Conservation (phyloP, 2,329 filamentous ascomycete genomes). For the Colletotrichum cordylinicola region DNA sequence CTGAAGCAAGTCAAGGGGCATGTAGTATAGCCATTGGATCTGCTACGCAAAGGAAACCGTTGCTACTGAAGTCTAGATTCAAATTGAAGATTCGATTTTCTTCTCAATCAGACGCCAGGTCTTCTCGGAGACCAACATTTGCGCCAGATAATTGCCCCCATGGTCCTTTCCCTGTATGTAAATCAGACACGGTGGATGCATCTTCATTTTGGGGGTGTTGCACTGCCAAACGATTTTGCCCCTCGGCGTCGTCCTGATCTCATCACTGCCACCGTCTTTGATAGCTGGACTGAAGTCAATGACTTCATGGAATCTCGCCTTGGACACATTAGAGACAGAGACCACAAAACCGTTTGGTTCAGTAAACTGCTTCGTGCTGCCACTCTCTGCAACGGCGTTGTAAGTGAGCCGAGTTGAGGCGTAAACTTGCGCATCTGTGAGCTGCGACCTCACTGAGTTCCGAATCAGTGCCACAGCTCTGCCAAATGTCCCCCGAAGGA, state of each 20-base stretch:
- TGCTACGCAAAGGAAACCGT: background rate
- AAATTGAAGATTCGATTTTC: background rate
- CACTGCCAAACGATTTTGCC: conserved; percentile 17
- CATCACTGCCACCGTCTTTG: background rate
- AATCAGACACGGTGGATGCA: conserved; percentile 2
- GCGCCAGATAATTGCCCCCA: conserved; percentile 7
- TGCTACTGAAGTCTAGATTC: background rate
- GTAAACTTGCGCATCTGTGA: conserved; percentile 6
- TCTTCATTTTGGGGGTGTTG: conserved; percentile 2
- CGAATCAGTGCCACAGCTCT: background rate
- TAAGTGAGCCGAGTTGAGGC: conserved; percentile 7
- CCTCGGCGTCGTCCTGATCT: background rate
- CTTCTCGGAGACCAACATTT: conserved; percentile 6
- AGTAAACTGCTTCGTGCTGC: conserved; percentile 12
- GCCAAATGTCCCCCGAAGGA: background rate
- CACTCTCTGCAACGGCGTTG: conserved; percentile 9
- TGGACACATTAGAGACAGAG: conserved; percentile 2
- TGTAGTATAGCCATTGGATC: background rate
- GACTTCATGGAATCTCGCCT: conserved; percentile 15
- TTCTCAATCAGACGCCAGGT: conserved; percentile 4
- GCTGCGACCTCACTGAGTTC: background rate
- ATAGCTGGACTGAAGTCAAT: conserved; percentile 14
- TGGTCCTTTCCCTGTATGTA: conserved; percentile 14
- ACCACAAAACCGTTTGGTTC: conserved; percentile 11
- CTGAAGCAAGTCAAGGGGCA: background rate